These are phyloP conservation scores for Triticum monococcum DNA, from an alignment of 176 grass and related monocot genomes.

Conservation along the genomic window DNA sequence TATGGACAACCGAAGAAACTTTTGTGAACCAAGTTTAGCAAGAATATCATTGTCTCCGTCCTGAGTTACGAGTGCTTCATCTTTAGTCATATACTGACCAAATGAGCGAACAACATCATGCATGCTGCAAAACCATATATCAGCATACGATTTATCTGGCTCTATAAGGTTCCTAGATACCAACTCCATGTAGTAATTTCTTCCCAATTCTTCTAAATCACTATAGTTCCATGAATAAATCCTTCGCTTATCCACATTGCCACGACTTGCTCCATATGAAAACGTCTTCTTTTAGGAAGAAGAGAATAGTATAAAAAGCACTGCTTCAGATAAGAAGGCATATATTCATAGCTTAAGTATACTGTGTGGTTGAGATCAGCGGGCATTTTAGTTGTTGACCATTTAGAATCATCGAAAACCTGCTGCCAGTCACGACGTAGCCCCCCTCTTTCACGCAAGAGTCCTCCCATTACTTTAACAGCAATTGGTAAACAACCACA, in stretches of 20 bases:
- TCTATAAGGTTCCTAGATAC: slow-evolving; percentile 38
- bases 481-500: neutral
- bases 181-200: neutral
- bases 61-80: neutral
- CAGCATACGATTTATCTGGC: fast-evolving
- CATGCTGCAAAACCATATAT: neutral
- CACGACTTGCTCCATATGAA: fast-evolving
- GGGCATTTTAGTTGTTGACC: neutral
- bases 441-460: neutral
- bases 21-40: neutral
- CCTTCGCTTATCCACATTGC: neutral
- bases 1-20: neutral
- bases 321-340: neutral
- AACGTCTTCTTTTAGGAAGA: neutral
- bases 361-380: neutral
- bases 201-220: neutral
- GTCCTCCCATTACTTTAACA: neutral
- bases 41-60: neutral
- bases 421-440: neutral
- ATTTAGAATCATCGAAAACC: neutral
- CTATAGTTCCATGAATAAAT: neutral
- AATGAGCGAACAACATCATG: slow-evolving; percentile 43
- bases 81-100: neutral
- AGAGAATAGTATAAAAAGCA: neutral
- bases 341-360: neutral